Base-by-base conservation (phyloP, 2,329 filamentous ascomycete species). In the Calycina herbarum region DNA sequence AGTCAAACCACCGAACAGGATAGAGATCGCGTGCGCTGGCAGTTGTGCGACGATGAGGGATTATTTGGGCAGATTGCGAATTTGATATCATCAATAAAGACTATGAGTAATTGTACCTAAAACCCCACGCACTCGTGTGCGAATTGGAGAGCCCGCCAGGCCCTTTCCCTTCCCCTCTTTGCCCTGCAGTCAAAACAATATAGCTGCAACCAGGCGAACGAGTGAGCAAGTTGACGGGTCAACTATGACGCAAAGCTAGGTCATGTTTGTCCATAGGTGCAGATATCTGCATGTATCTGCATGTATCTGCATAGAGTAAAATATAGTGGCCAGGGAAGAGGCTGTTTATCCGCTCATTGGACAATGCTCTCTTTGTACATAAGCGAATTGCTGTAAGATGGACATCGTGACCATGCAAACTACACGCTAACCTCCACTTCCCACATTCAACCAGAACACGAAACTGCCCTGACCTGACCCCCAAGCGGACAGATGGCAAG, bases 401-500 rank as follows among this genome's bases (percentile, higher is more conserved):
- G n/a, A 51, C 45, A 51, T 51, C 45, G 45, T 51, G 45, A 51
- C 45, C 35, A 38, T 38, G 35, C 35, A 38, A 38, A 38, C 35
- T 38, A 38, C 35, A 38, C 35, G 35, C 35, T 38, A 38, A 38
- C 35, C 35, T 51, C 45, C 45, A 51, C 45, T 51, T 51, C 20
- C 45, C 45, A 51, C 45, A 51, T 51, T 51, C 45, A 51, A 15
- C 45, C n/a, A 24, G n/a, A 20, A 17, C 42, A 17, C 15, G 17
- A 51, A 51, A 51, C 45, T 24, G 7, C 20, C 8, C n/a, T 51
- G 7, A 5, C 17, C 45, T 13, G 3, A 5, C 40, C 11, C n/a
- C 58, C 58, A 11, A 20, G 58, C 58, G 40, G 58, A 60, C 58
- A 60, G 27, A 60, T 60, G 58, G 58, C 35, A 27, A 33, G 15